Evolutionary conservation across 345 rosid species (phyloP).

Genomic region (Populus euphratica): DNA sequence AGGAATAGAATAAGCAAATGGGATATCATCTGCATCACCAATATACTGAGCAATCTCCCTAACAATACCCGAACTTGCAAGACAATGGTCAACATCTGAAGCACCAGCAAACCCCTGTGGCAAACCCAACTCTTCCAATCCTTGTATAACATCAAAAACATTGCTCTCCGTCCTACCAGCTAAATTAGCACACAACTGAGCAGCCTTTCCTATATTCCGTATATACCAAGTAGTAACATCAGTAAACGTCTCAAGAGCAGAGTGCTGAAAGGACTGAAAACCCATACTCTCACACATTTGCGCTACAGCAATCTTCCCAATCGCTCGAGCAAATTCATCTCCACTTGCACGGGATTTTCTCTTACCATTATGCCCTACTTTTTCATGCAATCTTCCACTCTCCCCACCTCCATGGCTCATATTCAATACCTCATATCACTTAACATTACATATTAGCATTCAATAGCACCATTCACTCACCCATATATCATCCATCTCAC

Average conservation of each 20-base stretch:
- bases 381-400: conserved; percentile 44
- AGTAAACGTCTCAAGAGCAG: conserved; percentile 65
- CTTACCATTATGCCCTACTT: conserved; percentile 13
- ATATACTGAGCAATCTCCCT: conserved; percentile 60
- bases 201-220: conserved; percentile 50
- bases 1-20: conserved; percentile 66
- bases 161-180: conserved; percentile 64
- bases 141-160: conserved; percentile 63
- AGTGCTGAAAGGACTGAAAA: conserved; percentile 68
- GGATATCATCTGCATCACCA: conserved; percentile 45
- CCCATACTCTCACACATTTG: conserved; percentile 73
- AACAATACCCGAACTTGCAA: conserved; percentile 54
- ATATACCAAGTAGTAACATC: conserved; percentile 55
- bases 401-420: conserved; percentile 86
- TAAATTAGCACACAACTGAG: conserved; percentile 50
- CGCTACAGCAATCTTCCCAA: conserved; percentile 63
- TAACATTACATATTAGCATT: conserved; percentile 22
- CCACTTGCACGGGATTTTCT: conserved; percentile 34
- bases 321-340: conserved; percentile 47
- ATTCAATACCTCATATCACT: conserved; percentile 67
- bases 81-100: conserved; percentile 54
- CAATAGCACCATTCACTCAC: conserved; percentile 34
- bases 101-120: conserved; percentile 60
- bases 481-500: conserved; percentile 5
- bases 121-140: conserved; percentile 61